Base-by-base conservation (phyloP, 2,329 filamentous ascomycete species). In the Mycocentrospora acerina region DNA sequence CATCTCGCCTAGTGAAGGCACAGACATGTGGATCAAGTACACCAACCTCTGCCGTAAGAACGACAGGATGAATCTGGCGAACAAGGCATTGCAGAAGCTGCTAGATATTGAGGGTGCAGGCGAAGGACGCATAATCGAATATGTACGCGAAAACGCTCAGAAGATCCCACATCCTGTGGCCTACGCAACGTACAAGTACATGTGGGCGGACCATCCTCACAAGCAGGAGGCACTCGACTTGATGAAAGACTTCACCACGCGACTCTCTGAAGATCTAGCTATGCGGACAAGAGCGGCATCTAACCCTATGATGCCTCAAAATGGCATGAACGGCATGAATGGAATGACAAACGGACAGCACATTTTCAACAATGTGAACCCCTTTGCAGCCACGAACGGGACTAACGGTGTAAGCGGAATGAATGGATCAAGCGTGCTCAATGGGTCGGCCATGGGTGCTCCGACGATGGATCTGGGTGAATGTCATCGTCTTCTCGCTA, bases 11-110 rank as follows among this genome's bases (percentile, higher is more conserved):
- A 82, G 82, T 24, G 90, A 99, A 65, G 96, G 96, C 59, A 89
- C 95, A 76, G 88, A 95, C 59, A 98, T 98, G 90, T 96, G 90
- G 83, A 97, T 98, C 74, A 99, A 98, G 66, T 98, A 96, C 65
- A 88, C 93, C 58, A 98, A 97, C 58, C 81, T 98, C 5, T 99
- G 94, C 69, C 87, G 94, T 58, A 99, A 98, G 69, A 95, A 91
- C 29, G 87, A 89, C 41, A 86, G 93, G 19, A 90, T 91, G 77
- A 91, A 93, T 8, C 79, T 99, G 32, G 93, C 93, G 1, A 93
- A 98, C 71, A 94, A 95, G 71, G 94, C 90, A 9, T 74, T 99
- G 36, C 90, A 93, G 64, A 88, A 89, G 45, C 76, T 98, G n/a
- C 85, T 96, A 39, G 73, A 67, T 30, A 67, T 68, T 18, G 60